Conservation (phyloP, 495 filamentous ascomycete species). For the Tuber calosporum region DNA sequence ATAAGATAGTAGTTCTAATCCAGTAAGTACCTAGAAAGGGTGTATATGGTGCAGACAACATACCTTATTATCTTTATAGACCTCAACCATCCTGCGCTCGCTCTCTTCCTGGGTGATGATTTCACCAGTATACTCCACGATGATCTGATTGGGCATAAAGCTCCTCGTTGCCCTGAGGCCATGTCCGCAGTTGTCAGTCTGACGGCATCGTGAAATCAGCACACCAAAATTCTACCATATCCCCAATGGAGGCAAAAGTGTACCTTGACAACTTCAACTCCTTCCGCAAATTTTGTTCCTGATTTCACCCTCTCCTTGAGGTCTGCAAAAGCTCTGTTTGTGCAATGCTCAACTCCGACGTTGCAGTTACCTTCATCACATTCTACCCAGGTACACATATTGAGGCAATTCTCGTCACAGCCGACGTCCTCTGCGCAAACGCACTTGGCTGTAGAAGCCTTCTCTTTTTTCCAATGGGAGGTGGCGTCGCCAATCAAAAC, state of each 20-base stretch:
- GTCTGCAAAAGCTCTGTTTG: constrained; percentile 78
- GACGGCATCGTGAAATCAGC: constrained; percentile 36
- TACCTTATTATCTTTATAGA: constrained; percentile 88
- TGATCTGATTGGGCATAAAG: constrained; percentile 86
- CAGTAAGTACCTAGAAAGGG: constrained; percentile 13
- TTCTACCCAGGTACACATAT: constrained; percentile 93
- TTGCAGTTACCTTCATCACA: constrained; percentile 87
- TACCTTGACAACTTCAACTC: constrained; percentile 72
- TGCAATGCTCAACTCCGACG: constrained; percentile 61
- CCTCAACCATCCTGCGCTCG: constrained; percentile 81
- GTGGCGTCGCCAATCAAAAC: constrained; percentile 85
- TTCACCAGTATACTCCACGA: constrained; percentile 95
- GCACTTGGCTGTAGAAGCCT: constrained; percentile 66
- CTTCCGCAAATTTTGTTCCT: constrained; percentile 76
- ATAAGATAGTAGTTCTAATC: constrained; percentile 85
- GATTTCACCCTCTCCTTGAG: constrained; percentile 66
- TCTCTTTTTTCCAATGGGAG: constrained; percentile 74
- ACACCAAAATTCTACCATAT: neutral
- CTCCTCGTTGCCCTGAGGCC: constrained; percentile 83
- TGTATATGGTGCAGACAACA: constrained; percentile 34
- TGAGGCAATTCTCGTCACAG: constrained; percentile 84
- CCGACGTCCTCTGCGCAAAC: constrained; percentile 69
- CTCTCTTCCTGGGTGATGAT: constrained; percentile 92
- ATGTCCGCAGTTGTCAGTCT: constrained; percentile 80
- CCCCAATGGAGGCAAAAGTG: constrained; percentile 1